Evolutionary conservation across 257 asterid species (phyloP), one percentile per base, ranked within the genome.

Genomic region (Anisodus acutangulus): DNA sequence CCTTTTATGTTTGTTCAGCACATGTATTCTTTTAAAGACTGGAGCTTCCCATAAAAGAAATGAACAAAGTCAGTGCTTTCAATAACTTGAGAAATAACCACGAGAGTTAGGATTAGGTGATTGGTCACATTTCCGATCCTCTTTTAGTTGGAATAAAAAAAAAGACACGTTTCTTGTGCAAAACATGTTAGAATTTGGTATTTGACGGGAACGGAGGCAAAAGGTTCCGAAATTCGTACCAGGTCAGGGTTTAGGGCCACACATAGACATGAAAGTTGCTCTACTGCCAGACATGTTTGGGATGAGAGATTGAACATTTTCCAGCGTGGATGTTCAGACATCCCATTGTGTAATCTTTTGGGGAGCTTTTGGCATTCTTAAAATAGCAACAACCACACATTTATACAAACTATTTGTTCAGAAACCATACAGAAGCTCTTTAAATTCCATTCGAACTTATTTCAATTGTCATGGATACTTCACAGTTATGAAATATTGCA

Each of bases 401-500:
- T 78, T 47, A 53, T 31, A 53, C 49, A 78, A 53, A 78, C 81
- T 78, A 53, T 78, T 78, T 78, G 49, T 78, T 78, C 47, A 51
- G 47, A 13, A 53, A 78, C 26, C 31, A 37, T 3, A 9, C 15
- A 53, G 49, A 78, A 53, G 63, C 64, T 78, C 64, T 26, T 76
- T 51, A 76, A 76, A 51, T 76, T 12, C 47, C 5, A 15, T 26
- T 78, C 4, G 5, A 31, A 78, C 64, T 78, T 22, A 76, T 26
- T 78, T 78, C 81, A 53, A 64, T 78, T 78, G 81, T 51, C 53
- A 13, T 66, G 51, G 45, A 81, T 17, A 43, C 83, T 47, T 78
- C 89, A 87, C 91, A 95, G 98, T 88, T 95, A 90, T 84, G 99
- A 94, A 85, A 82, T 95, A 57, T 84, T 95, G 57, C 99, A 95